phyloP scores from a whole-genome alignment of 176 grass and related monocot species.

The Paspalum vaginatum region DNA sequence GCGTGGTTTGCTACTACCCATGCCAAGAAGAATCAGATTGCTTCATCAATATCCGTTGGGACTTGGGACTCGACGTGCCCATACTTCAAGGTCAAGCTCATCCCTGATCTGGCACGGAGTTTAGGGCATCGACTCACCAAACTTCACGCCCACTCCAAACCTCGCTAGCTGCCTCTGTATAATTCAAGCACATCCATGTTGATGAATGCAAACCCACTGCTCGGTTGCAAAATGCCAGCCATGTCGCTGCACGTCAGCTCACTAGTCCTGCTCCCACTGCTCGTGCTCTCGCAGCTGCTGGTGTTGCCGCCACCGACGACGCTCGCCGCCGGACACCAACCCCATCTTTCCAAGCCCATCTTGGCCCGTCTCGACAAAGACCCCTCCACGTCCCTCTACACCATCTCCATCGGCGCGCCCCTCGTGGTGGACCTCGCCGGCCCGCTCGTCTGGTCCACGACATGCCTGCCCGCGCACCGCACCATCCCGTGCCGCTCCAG shows the following conservation, averaged over 20 bases:
- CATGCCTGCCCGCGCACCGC: neutral
- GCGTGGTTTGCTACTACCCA: too few relatives aligned
- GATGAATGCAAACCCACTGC: too few relatives aligned
- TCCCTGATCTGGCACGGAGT: too few relatives aligned
- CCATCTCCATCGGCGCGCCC: conserved; percentile 33
- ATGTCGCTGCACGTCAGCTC: conserved; percentile 3
- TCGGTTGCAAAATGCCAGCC: neutral
- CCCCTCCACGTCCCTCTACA: conserved; percentile 22
- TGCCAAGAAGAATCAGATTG: too few relatives aligned
- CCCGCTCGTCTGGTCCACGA: conserved; percentile 36
- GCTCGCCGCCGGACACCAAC: neutral
- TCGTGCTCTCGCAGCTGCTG: neutral
- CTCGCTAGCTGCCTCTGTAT: too few relatives aligned
- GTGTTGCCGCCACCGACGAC: neutral
- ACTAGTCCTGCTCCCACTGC: neutral
- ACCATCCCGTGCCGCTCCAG: neutral
- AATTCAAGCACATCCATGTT: too few relatives aligned
- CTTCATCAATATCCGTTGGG: too few relatives aligned
- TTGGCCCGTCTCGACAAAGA: conserved; percentile 30
- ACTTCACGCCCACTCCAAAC: too few relatives aligned
- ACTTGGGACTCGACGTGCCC: too few relatives aligned
- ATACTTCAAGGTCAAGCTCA: too few relatives aligned
- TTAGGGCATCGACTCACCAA: too few relatives aligned
- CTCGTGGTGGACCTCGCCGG: conserved; percentile 38
- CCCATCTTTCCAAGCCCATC: neutral